Base-by-base conservation (phyloP, 768 basidiomycete genomes). In the Tephrocybe rancida region DNA sequence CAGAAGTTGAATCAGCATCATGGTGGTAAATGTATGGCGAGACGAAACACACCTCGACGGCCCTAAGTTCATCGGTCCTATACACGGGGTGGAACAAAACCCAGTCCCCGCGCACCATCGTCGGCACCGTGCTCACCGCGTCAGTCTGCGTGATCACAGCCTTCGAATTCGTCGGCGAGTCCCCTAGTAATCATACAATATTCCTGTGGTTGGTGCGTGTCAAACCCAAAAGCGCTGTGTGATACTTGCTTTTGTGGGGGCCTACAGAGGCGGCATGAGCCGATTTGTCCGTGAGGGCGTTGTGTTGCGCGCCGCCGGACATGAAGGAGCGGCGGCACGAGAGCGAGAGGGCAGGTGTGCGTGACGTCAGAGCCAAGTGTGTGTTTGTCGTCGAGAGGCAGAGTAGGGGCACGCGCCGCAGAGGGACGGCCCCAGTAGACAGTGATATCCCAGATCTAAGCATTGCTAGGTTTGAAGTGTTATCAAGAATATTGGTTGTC, bases 41-140 rank as follows among this genome's bases (percentile, higher is more conserved):
- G 27, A 52, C 24, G 24, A 41, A 48, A 54, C 70, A 45, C 62
- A 88, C 90, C 69, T 89, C 74, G 14, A 92, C 90, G 13, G 89
- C 80, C 58, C 73, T 84, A 45, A 92, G 66, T 64, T 93, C 92
- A 32, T 83, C 83, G 16, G 73, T 67, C 5, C 89, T 83, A 67
- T 98, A 98, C 1, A 96, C 94, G 0, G 95, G 95, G 65, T 96
- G 92, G 66, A 94, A 92, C 1, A 97, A 73, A 10, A 96, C 92
- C 92, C 94, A 97, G 61, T 91, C 90, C 2, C 90, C 90, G 35
- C 75, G 78, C 45, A 84, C 67, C 64, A 77, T 78, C 2, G 76
- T 72, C 2, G 84, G 83, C 13, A 83, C 71, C 4, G 84, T 82
- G 66, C 77, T 81, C 51, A 77, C 75, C 1, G 78, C 79, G 63